phyloP scores from a whole-genome alignment of 805 yeast species.

The Cyberlindnera bimundalis region DNA sequence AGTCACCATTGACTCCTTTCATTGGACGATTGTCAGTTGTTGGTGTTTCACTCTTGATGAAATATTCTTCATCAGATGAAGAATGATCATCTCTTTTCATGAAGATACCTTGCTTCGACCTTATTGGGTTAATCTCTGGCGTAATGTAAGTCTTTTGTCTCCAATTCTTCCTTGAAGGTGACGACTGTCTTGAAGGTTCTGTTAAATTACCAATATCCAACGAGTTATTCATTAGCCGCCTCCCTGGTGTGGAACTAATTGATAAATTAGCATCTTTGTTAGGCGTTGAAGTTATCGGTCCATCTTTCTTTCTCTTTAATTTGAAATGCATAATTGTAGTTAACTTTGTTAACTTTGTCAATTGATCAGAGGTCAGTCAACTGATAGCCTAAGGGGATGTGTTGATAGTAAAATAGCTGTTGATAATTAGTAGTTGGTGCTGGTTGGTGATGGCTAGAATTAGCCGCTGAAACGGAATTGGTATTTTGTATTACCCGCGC shows the following conservation, averaged over 20 bases:
- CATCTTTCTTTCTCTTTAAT: neutral
- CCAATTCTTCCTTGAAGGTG: constrained; percentile 1
- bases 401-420: too few species aligned
- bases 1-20: neutral
- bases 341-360: too few species aligned
- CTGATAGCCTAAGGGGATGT: too few species aligned
- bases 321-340: neutral
- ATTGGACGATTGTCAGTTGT: neutral
- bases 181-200: constrained; percentile 2
- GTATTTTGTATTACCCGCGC: too few species aligned
- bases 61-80: neutral
- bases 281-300: constrained; percentile 1
- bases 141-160: constrained; percentile 9
- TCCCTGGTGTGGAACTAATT: constrained; percentile 1
- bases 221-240: neutral
- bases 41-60: too few species aligned
- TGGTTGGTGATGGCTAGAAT: too few species aligned
- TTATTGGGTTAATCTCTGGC: constrained; percentile 11
- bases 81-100: constrained; percentile 3
- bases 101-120: constrained; percentile 8
- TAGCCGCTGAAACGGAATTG: too few species aligned
- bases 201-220: constrained; percentile 1
- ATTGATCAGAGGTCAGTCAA: too few species aligned
- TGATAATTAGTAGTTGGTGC: too few species aligned
- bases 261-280: neutral